Conservation (phyloP, 768 basidiomycete species). For the Butyriboletus loyo region DNA sequence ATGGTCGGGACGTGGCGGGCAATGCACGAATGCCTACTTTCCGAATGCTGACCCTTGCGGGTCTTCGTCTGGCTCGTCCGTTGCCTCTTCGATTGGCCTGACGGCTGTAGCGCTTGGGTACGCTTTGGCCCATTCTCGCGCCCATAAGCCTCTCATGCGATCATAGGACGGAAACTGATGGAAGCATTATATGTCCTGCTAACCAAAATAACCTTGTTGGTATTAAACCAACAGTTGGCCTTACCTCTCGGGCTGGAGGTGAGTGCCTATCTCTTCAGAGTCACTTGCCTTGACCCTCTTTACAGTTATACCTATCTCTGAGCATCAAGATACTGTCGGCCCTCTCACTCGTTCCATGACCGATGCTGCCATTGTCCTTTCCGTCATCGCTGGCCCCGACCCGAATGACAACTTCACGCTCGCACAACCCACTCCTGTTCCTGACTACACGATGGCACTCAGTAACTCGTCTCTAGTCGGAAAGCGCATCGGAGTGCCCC, state of each 20-base stretch:
- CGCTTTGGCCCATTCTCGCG: background rate
- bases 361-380: conserved; percentile 54
- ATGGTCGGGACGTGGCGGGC: conserved; percentile 58
- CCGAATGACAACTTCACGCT: conserved; percentile 54
- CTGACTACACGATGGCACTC: conserved; percentile 55
- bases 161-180: conserved; percentile 45
- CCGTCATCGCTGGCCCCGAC: conserved; percentile 55
- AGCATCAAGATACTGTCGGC: conserved; percentile 57
- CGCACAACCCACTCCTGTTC: conserved; percentile 48
- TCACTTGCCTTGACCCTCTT: background rate
- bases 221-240: conserved; percentile 58
- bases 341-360: conserved; percentile 52
- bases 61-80: conserved; percentile 58
- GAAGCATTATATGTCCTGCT: conserved; percentile 53
- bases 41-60: conserved; percentile 54
- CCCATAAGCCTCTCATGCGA: background rate
- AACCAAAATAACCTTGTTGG: conserved; percentile 54
- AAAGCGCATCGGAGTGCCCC: conserved; percentile 53
- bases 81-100: conserved; percentile 51
- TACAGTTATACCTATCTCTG: conserved; percentile 54
- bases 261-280: background rate
- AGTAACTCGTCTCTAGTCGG: conserved; percentile 45
- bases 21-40: conserved; percentile 48
- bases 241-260: conserved; percentile 61
- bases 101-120: conserved; percentile 44